Evolutionary conservation across 2,329 filamentous ascomycete genomes (phyloP), one percentile per base, ranked within the genome.

Genomic region (Pseudogymnoascus sp.): DNA sequence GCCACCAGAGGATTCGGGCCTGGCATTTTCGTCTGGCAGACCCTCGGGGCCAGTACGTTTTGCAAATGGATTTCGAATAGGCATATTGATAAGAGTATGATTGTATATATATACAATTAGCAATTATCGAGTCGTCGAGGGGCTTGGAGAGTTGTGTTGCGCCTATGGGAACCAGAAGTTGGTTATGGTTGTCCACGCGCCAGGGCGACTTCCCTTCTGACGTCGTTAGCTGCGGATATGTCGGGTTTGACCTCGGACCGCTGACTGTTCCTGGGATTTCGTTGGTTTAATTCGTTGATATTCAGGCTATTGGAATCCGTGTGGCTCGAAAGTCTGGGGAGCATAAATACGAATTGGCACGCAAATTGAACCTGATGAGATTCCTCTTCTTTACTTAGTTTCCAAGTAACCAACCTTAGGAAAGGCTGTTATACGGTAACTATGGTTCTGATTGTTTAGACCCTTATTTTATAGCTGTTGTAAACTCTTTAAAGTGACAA

Each of bases 31-130:
- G 70, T 87, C 83, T 36, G 65, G 63, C 11, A 36, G 19, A 38
- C 36, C 53, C 36, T 38, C 40, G 35, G 21, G 35, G 23, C 80
- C 83, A 62, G 82, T 77, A 62, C 84, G 86, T 70, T 84, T 83
- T 63, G 82, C 78, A 73, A 91, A 89, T 31, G 87, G 86, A 74
- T 91, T 91, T 69, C 88, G 86, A 72, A 91, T 89, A 19, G 78
- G 83, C 87, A 90, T 90, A 64, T 68, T 78, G 63, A 64, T 38
- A 53, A 50, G 44, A 57, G n/a, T 57, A 33, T 33, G 19, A 17
- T 57, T 57, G 50, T 57, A 57, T 57, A 57, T 57, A 28, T 57
- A 57, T 57, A 57, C 28, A 33, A 33, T 57, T 57, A 57, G 10
- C 50, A 57, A 57, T 57, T 57, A 33, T 57, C 7, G 50, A 21